phyloP scores from a whole-genome alignment of 768 basidiomycete genomes.

The Auricularia heimuer region DNA sequence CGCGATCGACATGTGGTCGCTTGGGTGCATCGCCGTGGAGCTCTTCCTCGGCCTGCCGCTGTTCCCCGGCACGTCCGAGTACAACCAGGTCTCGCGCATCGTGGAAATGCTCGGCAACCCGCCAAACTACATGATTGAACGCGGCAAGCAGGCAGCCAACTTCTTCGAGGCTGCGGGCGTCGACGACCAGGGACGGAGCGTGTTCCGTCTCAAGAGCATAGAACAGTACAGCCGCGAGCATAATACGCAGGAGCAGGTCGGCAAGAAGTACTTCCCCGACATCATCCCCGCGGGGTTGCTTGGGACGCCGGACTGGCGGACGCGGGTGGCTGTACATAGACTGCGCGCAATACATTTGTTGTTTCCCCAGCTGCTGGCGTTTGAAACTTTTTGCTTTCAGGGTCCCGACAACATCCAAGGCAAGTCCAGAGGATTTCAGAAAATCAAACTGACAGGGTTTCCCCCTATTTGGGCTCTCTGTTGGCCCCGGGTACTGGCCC shows the following conservation, averaged over 20 bases:
- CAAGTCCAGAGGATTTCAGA: no score
- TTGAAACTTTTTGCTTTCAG: no score
- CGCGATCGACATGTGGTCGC: conserved; percentile 98
- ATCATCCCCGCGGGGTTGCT: no score
- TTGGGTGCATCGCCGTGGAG: conserved; percentile 98
- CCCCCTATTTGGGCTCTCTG: no score
- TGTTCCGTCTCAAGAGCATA: conserved; percentile 73
- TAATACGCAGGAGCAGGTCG: conserved; percentile 91
- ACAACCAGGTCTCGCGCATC: conserved; percentile 94
- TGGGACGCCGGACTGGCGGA: no score
- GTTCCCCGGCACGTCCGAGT: conserved; percentile 98
- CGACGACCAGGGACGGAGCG: conserved; percentile 65
- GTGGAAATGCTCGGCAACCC: conserved; percentile 98
- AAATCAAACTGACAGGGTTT: no score
- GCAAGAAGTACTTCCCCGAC: conserved; percentile 36
- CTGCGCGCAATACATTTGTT: no score
- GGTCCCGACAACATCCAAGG: no score
- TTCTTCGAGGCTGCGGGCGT: conserved; percentile 84
- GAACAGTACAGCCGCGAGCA: conserved; percentile 96
- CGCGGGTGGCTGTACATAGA: no score
- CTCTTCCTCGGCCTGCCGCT: conserved; percentile 92
- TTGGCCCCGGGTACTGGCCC: no score
- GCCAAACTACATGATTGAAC: conserved; percentile 87
- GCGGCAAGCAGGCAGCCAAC: conserved; percentile 88
- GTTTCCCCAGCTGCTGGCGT: no score